phyloP scores from a whole-genome alignment of 345 rosid genomes.

The Adansonia digitata region DNA sequence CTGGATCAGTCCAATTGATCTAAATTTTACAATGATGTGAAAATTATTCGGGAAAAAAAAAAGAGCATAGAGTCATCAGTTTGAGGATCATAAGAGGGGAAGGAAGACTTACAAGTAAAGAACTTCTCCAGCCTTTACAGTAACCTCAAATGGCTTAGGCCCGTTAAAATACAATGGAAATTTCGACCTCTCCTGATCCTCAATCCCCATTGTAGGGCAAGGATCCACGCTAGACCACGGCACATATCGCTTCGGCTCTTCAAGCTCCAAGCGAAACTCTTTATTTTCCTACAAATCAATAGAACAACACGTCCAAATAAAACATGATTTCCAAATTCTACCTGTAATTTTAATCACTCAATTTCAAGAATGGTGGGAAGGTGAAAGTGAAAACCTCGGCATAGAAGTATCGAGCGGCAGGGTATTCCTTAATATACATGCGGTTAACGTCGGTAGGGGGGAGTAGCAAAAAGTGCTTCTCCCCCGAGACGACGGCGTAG shows the following conservation, averaged over 20 bases:
- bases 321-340: background rate
- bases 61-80: background rate
- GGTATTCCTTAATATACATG: constrained; percentile 58
- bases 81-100: background rate
- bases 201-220: constrained; percentile 43
- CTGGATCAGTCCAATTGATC: background rate
- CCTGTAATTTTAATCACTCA: background rate
- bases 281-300: constrained; percentile 38
- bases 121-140: constrained; percentile 77
- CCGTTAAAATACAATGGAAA: constrained; percentile 73
- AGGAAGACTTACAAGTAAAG: constrained; percentile 66
- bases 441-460: constrained; percentile 88
- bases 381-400: constrained; percentile 18
- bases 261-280: constrained; percentile 56
- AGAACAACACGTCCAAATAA: background rate
- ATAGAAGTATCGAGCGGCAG: constrained; percentile 61
- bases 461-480: constrained; percentile 76
- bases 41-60: background rate
- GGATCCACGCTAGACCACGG: constrained; percentile 93
- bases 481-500: constrained; percentile 74
- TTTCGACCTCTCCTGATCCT: constrained; percentile 41
- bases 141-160: constrained; percentile 66
- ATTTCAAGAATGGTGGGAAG: background rate
- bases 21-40: background rate
- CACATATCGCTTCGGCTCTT: constrained; percentile 48